Evolutionary conservation across 441 rosid genomes (phyloP).

Genomic region (Jatropha podagrica): DNA sequence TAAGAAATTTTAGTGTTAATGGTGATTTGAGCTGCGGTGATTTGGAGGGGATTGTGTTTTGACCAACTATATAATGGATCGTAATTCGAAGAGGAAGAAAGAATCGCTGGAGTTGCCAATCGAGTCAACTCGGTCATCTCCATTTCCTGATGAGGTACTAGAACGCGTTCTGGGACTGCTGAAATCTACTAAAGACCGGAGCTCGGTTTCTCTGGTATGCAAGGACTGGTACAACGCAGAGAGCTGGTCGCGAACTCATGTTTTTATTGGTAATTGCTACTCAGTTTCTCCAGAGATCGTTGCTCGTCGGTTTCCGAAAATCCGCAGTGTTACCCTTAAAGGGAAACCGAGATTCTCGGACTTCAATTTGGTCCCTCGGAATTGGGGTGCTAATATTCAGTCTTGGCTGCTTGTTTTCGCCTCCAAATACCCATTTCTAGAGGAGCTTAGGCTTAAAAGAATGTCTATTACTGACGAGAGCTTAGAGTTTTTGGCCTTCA

Average conservation of each 20-base stretch:
- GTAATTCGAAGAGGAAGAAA: slow-evolving; percentile 34
- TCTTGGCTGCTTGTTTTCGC: slow-evolving; percentile 63
- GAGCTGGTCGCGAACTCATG: slow-evolving; percentile 56
- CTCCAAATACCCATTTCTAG: slow-evolving; percentile 46
- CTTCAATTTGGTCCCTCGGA: slow-evolving; percentile 60
- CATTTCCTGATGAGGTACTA: slow-evolving; percentile 64
- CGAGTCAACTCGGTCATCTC: slow-evolving; percentile 22
- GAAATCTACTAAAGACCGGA: slow-evolving; percentile 52
- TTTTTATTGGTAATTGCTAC: slow-evolving; percentile 70
- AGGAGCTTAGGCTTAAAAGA: slow-evolving; percentile 66
- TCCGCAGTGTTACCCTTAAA: slow-evolving; percentile 54
- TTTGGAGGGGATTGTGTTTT: background rate
- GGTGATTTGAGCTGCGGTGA: slow-evolving; percentile 6
- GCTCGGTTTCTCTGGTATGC: slow-evolving; percentile 60
- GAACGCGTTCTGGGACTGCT: slow-evolving; percentile 53
- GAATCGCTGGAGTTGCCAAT: slow-evolving; percentile 24
- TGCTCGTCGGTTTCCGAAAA: slow-evolving; percentile 50
- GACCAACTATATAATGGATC: slow-evolving; percentile 24
- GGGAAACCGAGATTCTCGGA: slow-evolving; percentile 73
- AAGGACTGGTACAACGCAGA: slow-evolving; percentile 69
- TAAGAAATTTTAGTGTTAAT: background rate
- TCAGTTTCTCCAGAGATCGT: slow-evolving; percentile 63
- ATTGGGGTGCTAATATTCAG: slow-evolving; percentile 69
- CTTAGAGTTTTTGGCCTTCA: slow-evolving; percentile 52
- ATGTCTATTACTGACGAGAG: slow-evolving; percentile 64